phyloP scores from a whole-genome alignment of 257 asterid genomes.

The Solanum peruvianum region DNA sequence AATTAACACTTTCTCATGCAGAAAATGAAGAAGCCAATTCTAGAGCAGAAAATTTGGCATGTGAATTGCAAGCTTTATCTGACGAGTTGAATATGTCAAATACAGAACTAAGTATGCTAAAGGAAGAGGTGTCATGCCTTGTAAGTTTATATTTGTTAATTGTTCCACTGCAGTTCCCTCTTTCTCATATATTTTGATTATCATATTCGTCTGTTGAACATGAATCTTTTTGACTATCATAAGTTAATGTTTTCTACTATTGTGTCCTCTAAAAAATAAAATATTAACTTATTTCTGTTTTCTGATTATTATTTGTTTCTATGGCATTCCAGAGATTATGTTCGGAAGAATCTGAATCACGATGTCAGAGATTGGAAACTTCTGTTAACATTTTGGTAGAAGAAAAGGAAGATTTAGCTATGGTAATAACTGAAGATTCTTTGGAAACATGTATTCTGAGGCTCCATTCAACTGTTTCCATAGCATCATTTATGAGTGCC shows the following conservation, averaged over 20 bases:
- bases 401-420: conserved; percentile 75
- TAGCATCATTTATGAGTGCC: conserved; percentile 3
- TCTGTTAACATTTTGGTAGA: conserved; percentile 33
- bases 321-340: conserved; percentile 41
- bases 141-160: conserved; percentile 31
- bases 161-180: neutral
- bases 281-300: neutral
- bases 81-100: conserved; percentile 42
- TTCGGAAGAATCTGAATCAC: conserved; percentile 40
- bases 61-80: conserved; percentile 41
- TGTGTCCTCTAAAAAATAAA: neutral
- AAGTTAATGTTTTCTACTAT: neutral
- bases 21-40: conserved; percentile 49
- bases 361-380: conserved; percentile 28
- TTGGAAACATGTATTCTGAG: neutral
- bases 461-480: neutral
- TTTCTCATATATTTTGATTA: neutral
- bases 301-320: conserved; percentile 1
- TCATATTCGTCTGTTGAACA: neutral
- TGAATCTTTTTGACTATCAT: neutral
- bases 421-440: conserved; percentile 33
- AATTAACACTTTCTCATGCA: conserved; percentile 29
- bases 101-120: conserved; percentile 36
- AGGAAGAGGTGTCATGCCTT: conserved; percentile 62
- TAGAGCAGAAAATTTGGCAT: conserved; percentile 61